Evolutionary conservation across 495 filamentous ascomycete genomes (phyloP).

Genomic region (Penicilliopsis zonata): DNA sequence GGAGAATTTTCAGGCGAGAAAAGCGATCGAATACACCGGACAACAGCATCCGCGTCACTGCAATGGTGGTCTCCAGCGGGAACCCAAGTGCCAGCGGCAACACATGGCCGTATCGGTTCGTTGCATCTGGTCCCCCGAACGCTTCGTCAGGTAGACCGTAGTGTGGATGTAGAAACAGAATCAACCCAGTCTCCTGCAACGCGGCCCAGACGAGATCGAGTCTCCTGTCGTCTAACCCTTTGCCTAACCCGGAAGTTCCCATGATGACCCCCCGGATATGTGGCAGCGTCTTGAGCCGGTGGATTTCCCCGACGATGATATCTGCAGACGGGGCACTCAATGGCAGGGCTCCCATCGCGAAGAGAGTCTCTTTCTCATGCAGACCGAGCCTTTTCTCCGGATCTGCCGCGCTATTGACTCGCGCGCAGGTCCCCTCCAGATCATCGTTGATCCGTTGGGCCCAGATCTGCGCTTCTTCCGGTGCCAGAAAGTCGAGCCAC

Average conservation of each 20-base stretch:
- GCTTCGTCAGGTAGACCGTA: slow-evolving; percentile 76
- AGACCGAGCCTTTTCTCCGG: slow-evolving; percentile 9
- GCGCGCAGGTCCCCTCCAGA: slow-evolving; percentile 54
- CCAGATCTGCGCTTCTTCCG: slow-evolving; percentile 45
- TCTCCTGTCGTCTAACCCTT: slow-evolving; percentile 66
- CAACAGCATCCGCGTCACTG: slow-evolving; percentile 76
- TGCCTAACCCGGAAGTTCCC: slow-evolving; percentile 72
- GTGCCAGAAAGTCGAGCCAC: slow-evolving; percentile 79
- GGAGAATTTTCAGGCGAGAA: slow-evolving; percentile 53
- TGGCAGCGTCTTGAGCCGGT: slow-evolving; percentile 42
- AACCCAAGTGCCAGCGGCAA: slow-evolving; percentile 80
- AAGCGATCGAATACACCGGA: slow-evolving; percentile 76
- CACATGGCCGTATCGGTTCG: slow-evolving; percentile 71
- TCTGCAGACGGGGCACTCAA: slow-evolving; percentile 51
- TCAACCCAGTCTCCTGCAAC: slow-evolving; percentile 46
- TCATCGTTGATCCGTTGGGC: slow-evolving; percentile 65
- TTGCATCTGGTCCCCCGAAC: slow-evolving; percentile 46
- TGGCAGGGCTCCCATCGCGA: slow-evolving; percentile 72
- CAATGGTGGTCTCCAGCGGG: slow-evolving; percentile 88
- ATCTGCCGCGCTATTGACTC: slow-evolving; percentile 34
- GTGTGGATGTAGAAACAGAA: slow-evolving; percentile 86
- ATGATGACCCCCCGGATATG: slow-evolving; percentile 79
- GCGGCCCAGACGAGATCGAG: slow-evolving; percentile 60
- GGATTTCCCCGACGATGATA: slow-evolving; percentile 50
- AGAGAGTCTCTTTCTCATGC: slow-evolving; percentile 36